phyloP scores from a whole-genome alignment of 768 basidiomycete species.

The Gyrodon lividus region DNA sequence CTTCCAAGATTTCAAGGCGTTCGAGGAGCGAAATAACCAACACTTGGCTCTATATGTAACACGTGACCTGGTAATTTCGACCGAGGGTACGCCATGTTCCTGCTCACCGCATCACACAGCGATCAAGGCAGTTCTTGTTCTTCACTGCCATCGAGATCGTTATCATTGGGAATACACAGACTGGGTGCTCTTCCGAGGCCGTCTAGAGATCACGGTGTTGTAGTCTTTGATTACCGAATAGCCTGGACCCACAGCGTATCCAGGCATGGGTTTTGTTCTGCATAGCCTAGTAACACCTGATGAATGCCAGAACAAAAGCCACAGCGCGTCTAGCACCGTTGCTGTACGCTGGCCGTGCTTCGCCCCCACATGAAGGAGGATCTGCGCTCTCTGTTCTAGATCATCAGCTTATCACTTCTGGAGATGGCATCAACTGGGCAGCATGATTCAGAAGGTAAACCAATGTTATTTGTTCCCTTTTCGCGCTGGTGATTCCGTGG shows the following conservation, averaged over 20 bases:
- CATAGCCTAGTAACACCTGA: background rate
- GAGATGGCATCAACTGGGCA: background rate
- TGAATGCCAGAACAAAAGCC: background rate
- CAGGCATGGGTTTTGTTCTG: background rate
- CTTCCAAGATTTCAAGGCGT: background rate
- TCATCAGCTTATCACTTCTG: background rate
- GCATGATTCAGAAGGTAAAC: background rate
- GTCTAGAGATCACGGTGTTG: background rate
- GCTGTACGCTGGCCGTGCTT: background rate
- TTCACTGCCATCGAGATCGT: no score
- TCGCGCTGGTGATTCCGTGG: background rate
- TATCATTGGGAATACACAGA: no score
- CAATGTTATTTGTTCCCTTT: background rate
- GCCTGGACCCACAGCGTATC: background rate
- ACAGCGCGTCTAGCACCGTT: background rate
- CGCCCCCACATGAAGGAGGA: no score
- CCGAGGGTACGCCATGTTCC: no score
- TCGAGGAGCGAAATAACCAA: no score
- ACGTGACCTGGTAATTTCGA: no score
- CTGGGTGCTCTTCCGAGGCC: no score
- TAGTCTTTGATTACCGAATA: background rate
- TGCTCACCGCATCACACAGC: no score
- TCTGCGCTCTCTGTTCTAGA: no score
- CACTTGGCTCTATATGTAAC: no score
- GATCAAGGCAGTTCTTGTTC: no score